Evolutionary conservation across 2,329 filamentous ascomycete species (phyloP), one percentile per base, ranked within the genome.

Genomic region (Samsoniella hepiali): DNA sequence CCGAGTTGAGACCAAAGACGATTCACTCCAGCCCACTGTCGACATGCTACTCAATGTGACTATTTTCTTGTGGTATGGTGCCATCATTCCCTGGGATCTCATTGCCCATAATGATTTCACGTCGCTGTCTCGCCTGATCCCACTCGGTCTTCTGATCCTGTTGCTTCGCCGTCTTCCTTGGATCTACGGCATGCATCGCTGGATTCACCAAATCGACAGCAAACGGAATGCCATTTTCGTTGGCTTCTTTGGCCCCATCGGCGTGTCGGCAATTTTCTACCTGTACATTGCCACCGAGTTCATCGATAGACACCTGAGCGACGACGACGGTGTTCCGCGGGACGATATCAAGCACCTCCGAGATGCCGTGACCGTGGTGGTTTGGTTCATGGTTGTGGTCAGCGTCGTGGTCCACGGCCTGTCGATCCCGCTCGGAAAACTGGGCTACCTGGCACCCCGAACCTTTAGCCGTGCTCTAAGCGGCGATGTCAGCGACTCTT

Each of bases 1-100:
- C 76, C 89, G 93, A 0, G 79, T 94, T 1, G 91, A 96, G 74
- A 97, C 93, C 0, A 79, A 89, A 69, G 93, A 97, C 68, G 94
- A 97, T 71, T 93, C 91, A 2, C 83, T 97, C n/a, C 93, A 97
- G 72, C 93, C 93, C 0, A 97, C 93, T 0, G 90, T 97, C 53
- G 93, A 97, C 73, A 96, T 97, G 92, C 82, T 97, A 2, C 87
- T 97, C 63, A 97, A 97, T 72, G 86, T 96, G 3, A 82, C 88
- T 22, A 84, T 97, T 45, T 97, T 97, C 74, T 86, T 96, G 75
- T 97, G 92, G 93, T 94, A 91, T 69, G 93, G 93, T 3, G 91
- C 91, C 0, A 85, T 93, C 11, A 91, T 89, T 64, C 93, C 93
- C 0, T 97, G 93, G 93, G 73, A 79, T 5, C 79, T 78, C 32